phyloP scores from a whole-genome alignment of 805 yeast species.

The Metschnikowia santaceciliae region DNA sequence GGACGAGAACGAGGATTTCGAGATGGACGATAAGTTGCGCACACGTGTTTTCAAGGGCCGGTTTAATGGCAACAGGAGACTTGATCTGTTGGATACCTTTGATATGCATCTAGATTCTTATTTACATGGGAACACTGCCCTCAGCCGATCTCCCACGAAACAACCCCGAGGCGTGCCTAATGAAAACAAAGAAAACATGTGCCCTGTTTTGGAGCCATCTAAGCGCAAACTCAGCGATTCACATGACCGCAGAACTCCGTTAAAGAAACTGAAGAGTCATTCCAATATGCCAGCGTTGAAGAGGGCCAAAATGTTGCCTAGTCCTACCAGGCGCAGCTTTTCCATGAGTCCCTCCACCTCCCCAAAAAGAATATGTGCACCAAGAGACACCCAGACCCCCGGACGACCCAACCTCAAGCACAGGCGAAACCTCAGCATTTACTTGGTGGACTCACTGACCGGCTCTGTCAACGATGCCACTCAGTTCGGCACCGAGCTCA shows the following conservation, averaged over 20 bases:
- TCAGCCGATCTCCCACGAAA: slow-evolving; percentile 15
- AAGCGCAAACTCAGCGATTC: slow-evolving; percentile 21
- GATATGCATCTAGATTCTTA: slow-evolving; percentile 17
- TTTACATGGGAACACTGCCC: slow-evolving; percentile 11
- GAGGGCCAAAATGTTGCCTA: slow-evolving; percentile 22
- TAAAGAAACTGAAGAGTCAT: slow-evolving; percentile 10
- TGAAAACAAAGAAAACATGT: slow-evolving; percentile 32
- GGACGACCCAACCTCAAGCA: slow-evolving; percentile 31
- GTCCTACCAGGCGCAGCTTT: neutral
- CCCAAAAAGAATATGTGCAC: slow-evolving; percentile 44
- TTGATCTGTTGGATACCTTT: slow-evolving; percentile 12
- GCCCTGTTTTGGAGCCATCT: slow-evolving; percentile 24
- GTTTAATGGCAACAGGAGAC: slow-evolving; percentile 18
- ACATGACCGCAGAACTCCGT: slow-evolving; percentile 1
- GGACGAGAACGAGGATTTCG: slow-evolving; percentile 23
- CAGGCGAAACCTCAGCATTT: slow-evolving; percentile 28
- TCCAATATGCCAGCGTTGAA: slow-evolving; percentile 26
- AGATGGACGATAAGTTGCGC: slow-evolving; percentile 18
- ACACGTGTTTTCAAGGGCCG: slow-evolving; percentile 17
- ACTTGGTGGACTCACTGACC: slow-evolving; percentile 58
- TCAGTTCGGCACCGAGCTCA: slow-evolving; percentile 64
- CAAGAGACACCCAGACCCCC: slow-evolving; percentile 25
- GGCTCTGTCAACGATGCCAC: slow-evolving; percentile 63
- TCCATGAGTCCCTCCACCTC: slow-evolving; percentile 16
- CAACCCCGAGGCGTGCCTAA: slow-evolving; percentile 3